Base-by-base conservation (phyloP, 805 yeast genomes). In the Pichia nanzhaoensis region DNA sequence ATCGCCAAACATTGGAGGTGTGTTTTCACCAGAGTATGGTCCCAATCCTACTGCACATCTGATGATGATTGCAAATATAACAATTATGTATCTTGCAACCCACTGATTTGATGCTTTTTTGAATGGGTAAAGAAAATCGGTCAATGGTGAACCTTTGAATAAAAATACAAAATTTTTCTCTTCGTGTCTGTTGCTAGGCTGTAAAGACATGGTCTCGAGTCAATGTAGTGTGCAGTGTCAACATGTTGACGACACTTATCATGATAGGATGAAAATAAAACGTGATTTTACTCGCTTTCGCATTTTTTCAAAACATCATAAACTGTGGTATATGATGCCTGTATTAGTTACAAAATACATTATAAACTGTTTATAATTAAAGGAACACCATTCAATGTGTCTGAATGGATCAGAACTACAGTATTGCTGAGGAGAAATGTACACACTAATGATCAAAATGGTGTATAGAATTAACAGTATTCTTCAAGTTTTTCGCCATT, bases 1-100 rank as follows among this genome's bases (percentile, higher is more conserved):
- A 60, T 93, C 99, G 6, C 99, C 99, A 68, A 70, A 80, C 77
- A 87, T 77, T 4, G 98, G 98, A 8, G 84, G 79, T 1, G 71
- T 67, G 8, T 66, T 65, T 49, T 63, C 60, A 0, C 99, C 99
- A 19, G 95, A 87, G 58, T 78, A 90, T 4, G 88, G 74, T 1
- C 98, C 99, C 32, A 90, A 68, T 0, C 96, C 96, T 19, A 91
- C 82, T 1, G 95, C 95, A 43, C 86, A 74, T 51, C 95, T 72
- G 2, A 89, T 73, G 10, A 91, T 77, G 4, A 90, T 62, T 1
- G 95, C 87, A 49, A 85, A 76, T 41, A 85, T 64, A 3, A 85
- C 71, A 21, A 85, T 75, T 38, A 87, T 77, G 60, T 87, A 86
- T 42, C 93, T 69, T 0, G 93, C 91, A 5, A 85, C 82, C 96